Evolutionary conservation across 306 rosid species (phyloP).

Genomic region (Fragaria ananassa): DNA sequence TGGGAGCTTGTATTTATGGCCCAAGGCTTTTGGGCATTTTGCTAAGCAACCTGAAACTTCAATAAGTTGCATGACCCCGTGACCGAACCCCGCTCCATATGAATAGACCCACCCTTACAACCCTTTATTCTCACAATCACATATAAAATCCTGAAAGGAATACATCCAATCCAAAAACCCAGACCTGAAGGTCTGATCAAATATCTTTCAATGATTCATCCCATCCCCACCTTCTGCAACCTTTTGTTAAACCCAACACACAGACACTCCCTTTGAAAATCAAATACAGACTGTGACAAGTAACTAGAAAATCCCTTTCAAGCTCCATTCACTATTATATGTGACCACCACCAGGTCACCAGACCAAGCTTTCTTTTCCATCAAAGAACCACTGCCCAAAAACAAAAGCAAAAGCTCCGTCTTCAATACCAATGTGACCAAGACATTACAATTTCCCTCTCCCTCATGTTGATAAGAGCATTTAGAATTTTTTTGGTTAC

Average conservation of each 20-base stretch:
- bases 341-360: neutral
- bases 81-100: neutral
- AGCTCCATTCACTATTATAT: neutral
- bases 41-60: neutral
- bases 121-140: neutral
- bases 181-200: neutral
- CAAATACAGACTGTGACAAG: slow-evolving; percentile 1
- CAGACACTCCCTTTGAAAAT: neutral
- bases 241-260: slow-evolving; percentile 14
- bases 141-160: neutral
- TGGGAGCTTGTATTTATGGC: neutral
- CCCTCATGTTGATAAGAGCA: slow-evolving; percentile 14
- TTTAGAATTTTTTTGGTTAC: neutral
- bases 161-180: neutral
- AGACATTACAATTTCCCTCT: neutral
- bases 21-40: neutral
- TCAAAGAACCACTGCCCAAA: slow-evolving; percentile 1
- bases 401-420: slow-evolving; percentile 16
- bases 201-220: slow-evolving; percentile 5
- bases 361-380: neutral
- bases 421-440: neutral
- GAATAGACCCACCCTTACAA: neutral
- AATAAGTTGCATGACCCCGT: neutral
- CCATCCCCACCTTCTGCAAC: neutral
- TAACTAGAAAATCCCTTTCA: neutral